Percentiles rank a stretch among this genome's conserved stretches.
These are phyloP conservation scores for Naegleria lovaniensis DNA, from an alignment of 208 protist genomes.

Conservation along the genomic window DNA sequence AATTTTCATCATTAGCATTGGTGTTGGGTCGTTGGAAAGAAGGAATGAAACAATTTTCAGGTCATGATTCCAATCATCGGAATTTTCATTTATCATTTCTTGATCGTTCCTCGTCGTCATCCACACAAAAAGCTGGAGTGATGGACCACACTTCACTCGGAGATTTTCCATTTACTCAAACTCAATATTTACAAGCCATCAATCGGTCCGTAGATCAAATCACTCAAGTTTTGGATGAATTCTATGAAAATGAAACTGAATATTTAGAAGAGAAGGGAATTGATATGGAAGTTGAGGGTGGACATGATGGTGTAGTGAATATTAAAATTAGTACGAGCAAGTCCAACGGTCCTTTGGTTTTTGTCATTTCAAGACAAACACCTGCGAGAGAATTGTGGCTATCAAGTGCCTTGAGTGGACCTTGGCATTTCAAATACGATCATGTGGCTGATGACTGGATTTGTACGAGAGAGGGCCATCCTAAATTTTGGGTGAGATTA, in stretches of 20 bases:
- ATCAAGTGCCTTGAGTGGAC: neutral
- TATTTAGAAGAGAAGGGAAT: neutral
- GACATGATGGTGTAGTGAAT: neutral
- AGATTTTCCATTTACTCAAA: neutral
- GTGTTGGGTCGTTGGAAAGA: too few species aligned
- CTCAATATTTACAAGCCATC: neutral
- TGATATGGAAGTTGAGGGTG: neutral
- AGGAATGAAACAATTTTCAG: too few species aligned
- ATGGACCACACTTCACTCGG: neutral
- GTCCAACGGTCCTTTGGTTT: neutral
- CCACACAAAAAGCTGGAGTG: neutral
- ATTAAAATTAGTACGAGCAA: neutral
- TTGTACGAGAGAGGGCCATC: neutral
- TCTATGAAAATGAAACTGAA: neutral
- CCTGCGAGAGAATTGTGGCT: slow-evolving; percentile 4
- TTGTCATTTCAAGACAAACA: slow-evolving; percentile 12
- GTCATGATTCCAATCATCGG: too few species aligned
- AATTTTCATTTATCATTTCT: neutral
- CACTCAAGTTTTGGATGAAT: neutral
- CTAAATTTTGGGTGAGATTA: neutral
- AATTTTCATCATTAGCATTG: too few species aligned
- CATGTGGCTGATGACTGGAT: neutral
- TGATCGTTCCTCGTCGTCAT: neutral
- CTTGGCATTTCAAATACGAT: slow-evolving; percentile 21
- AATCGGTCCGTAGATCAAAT: neutral